phyloP scores from a whole-genome alignment of 2,329 filamentous ascomycete genomes.

The Cytospora piceae region DNA sequence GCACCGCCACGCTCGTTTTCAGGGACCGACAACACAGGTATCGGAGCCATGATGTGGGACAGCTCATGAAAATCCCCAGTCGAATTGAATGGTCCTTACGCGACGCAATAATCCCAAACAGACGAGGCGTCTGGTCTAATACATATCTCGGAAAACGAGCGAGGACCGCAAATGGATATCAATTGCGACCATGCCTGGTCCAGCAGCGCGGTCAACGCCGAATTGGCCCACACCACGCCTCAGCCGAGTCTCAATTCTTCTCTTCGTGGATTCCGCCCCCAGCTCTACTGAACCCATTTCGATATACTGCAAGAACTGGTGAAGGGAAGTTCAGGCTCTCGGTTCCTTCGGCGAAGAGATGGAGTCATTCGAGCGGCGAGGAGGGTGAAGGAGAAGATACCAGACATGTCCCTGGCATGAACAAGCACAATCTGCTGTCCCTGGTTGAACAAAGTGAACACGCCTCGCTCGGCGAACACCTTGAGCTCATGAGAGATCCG shows the following conservation, averaged over 20 bases:
- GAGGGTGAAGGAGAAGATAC: neutral
- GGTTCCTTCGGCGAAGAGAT: conserved; percentile 12
- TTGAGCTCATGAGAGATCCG: conserved; percentile 56
- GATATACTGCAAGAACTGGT: conserved; percentile 8
- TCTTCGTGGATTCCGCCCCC: conserved; percentile 24
- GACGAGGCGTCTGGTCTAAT: conserved; percentile 34
- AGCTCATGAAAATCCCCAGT: conserved; percentile 63
- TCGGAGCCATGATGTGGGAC: conserved; percentile 51
- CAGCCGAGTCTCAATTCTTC: conserved; percentile 25
- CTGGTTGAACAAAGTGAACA: conserved; percentile 56
- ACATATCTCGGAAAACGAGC: conserved; percentile 9
- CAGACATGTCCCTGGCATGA: conserved; percentile 15
- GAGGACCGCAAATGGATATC: conserved; percentile 23
- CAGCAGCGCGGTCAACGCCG: conserved; percentile 13
- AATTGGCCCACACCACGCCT: conserved; percentile 7
- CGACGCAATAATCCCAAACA: conserved; percentile 56
- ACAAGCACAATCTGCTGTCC: conserved; percentile 53
- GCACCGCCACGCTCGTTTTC: conserved; percentile 24
- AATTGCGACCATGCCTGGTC: conserved; percentile 20
- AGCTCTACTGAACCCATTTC: conserved; percentile 15
- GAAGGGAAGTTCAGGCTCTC: conserved; percentile 22
- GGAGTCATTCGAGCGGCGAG: conserved; percentile 23
- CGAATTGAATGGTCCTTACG: conserved; percentile 64
- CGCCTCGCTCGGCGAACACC: conserved; percentile 55
- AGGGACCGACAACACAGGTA: conserved; percentile 37